These are phyloP conservation scores for Ascochyta fabae DNA, from an alignment of 2,329 filamentous ascomycete genomes.

Conservation along the genomic window DNA sequence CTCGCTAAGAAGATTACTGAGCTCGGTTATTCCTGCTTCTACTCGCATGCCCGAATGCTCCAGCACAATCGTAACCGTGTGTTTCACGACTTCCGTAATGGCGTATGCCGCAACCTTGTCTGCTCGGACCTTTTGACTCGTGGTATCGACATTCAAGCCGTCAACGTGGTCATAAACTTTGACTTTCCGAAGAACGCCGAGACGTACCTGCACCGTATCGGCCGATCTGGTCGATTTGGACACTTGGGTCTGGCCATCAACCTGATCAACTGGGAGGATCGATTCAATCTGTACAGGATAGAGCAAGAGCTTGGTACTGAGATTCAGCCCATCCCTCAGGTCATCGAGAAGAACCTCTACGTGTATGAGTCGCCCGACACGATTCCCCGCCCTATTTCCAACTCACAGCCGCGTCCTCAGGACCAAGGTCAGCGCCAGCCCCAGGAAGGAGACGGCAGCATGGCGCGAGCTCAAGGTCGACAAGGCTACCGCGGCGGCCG, in stretches of 20 bases:
- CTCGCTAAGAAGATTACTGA: slow-evolving; percentile 99
- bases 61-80: slow-evolving; percentile 97
- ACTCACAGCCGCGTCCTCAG: slow-evolving; percentile 48
- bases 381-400: slow-evolving; percentile 82
- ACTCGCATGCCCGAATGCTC: slow-evolving; percentile 97
- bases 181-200: slow-evolving; percentile 99
- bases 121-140: slow-evolving; percentile 97
- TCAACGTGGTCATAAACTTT: slow-evolving; percentile 99
- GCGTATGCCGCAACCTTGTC: slow-evolving; percentile 95
- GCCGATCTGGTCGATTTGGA: slow-evolving; percentile 94
- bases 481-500: slow-evolving; percentile 45
- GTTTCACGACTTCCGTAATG: slow-evolving; percentile 98
- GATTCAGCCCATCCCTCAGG: slow-evolving; percentile 92
- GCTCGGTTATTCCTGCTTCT: slow-evolving; percentile 98
- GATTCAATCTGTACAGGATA: slow-evolving; percentile 98
- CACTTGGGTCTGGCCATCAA: slow-evolving; percentile 98
- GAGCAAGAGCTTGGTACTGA: slow-evolving; percentile 97
- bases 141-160: slow-evolving; percentile 98
- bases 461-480: slow-evolving; percentile 34
- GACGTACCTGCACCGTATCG: slow-evolving; percentile 97
- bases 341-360: slow-evolving; percentile 97
- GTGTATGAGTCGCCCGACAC: slow-evolving; percentile 96
- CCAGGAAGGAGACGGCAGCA: slow-evolving; percentile 38
- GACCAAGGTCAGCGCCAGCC: slow-evolving; percentile 25
- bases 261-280: slow-evolving; percentile 98